phyloP scores from a whole-genome alignment of 495 filamentous ascomycete genomes.

The Podospora australis region DNA sequence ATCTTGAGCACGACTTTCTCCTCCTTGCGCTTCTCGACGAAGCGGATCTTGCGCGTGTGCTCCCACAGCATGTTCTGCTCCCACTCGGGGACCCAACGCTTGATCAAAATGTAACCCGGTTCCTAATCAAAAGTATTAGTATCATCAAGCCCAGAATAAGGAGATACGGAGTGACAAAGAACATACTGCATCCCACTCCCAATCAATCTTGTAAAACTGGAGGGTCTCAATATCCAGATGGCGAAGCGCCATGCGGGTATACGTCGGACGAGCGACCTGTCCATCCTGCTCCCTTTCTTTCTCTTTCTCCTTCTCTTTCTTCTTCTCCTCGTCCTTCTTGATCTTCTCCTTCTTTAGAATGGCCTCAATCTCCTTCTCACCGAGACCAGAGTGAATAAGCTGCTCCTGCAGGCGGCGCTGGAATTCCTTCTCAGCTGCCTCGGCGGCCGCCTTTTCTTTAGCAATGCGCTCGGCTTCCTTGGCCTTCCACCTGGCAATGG shows the following conservation, averaged over 20 bases:
- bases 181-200: slow-evolving; percentile 45
- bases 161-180: neutral
- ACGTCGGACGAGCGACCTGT: slow-evolving; percentile 37
- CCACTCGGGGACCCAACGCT: slow-evolving; percentile 64
- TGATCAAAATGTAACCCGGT: slow-evolving; percentile 67
- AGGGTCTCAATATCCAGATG: slow-evolving; percentile 54
- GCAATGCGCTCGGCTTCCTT: slow-evolving; percentile 45
- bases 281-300: slow-evolving; percentile 14
- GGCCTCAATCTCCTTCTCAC: slow-evolving; percentile 47
- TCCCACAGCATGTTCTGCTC: slow-evolving; percentile 67
- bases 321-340: slow-evolving; percentile 27
- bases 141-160: neutral
- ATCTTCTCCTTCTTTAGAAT: slow-evolving; percentile 47
- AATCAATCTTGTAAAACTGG: slow-evolving; percentile 43
- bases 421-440: slow-evolving; percentile 44
- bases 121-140: slow-evolving; percentile 41
- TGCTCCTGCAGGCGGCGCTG: slow-evolving; percentile 45
- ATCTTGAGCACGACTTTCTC: slow-evolving; percentile 31
- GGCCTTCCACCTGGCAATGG: slow-evolving; percentile 50
- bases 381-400: slow-evolving; percentile 42
- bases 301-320: slow-evolving; percentile 18
- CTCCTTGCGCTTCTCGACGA: slow-evolving; percentile 30
- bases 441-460: slow-evolving; percentile 39
- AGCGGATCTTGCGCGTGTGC: slow-evolving; percentile 59
- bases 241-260: slow-evolving; percentile 50